Base-by-base conservation (phyloP, 2,329 filamentous ascomycete genomes). In the Talaromyces piceae region DNA sequence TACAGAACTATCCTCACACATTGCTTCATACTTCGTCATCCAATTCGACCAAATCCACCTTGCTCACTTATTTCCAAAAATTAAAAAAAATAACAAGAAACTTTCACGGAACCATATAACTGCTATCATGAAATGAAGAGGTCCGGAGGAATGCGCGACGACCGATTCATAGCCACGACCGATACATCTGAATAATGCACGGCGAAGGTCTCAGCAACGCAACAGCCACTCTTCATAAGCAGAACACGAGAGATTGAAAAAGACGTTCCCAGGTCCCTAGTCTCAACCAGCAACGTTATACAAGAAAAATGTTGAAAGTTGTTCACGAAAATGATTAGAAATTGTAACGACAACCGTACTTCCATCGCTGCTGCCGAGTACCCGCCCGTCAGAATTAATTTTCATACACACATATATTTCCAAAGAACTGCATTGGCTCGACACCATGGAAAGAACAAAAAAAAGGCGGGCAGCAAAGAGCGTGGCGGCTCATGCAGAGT, bases 361-460 rank as follows among this genome's bases (percentile, higher is more conserved):
- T 27, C 41, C n/a, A 11, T 30, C 5, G 23, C 41, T 41, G n/a
- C 28, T 27, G 18, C 23, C 31, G n/a, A n/a, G n/a, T 46, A 39
- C 45, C 46, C 43, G 23, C 41, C 18, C 31, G 23, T 28, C 25
- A 16, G 45, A 45, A 16, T 30, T 23, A 41, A 41, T 31, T 46
- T 49, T 46, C 45, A 49, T 53, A 47, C 41, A 53, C 31, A 49
- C 41, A 41, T 51, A 47, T 45, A 50, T 49, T 26, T 52, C 23
- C 39, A 49, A 23, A 23, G 20, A 26, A 18, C 26, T 27, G 41
- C 23, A 20, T 23, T 47, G 45, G 45, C 33, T 37, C 31, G 45
- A 39, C 25, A 16, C 39, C 23, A 43, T 43, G 39, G 39, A 43
- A 25, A 13, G 13, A 30, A 22, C 13, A 43, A 25, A 43, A 13